Evolutionary conservation across 2,329 filamentous ascomycete genomes (phyloP).

Genomic region (Hypoxylon sp.): DNA sequence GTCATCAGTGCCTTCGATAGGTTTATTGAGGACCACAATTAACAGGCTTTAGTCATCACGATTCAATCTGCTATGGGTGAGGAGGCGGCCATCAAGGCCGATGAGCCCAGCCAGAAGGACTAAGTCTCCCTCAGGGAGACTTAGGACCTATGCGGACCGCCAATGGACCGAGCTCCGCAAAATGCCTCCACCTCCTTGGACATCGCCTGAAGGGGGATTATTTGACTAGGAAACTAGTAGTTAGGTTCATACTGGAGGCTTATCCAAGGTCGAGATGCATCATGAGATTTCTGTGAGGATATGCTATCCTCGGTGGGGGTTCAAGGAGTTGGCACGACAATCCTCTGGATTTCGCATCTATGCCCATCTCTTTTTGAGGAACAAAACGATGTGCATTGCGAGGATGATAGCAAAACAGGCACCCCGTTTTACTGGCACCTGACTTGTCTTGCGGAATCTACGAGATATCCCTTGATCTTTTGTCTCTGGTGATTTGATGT

Average conservation of each 20-base stretch:
- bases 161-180: constrained; percentile 22
- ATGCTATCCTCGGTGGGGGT: constrained; percentile 40
- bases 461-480: constrained; percentile 35
- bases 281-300: constrained; percentile 47
- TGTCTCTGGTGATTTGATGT: constrained; percentile 22
- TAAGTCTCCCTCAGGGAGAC: constrained; percentile 45
- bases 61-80: constrained; percentile 97
- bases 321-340: constrained; percentile 31
- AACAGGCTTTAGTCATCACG: constrained; percentile 76
- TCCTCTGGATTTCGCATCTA: constrained; percentile 36
- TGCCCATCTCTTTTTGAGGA: constrained; percentile 46
- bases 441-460: constrained; percentile 56
- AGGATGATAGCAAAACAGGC: constrained; percentile 54
- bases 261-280: constrained; percentile 40
- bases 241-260: constrained; percentile 33
- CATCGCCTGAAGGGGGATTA: constrained; percentile 30
- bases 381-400: constrained; percentile 42
- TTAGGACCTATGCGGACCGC: constrained; percentile 27
- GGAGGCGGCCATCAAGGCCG: constrained; percentile 90
- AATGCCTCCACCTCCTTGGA: constrained; percentile 35
- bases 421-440: constrained; percentile 52
- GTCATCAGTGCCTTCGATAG: constrained; percentile 55
- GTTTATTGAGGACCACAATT: constrained; percentile 25
- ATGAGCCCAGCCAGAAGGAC: constrained; percentile 79
- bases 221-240: constrained; percentile 45